Base-by-base conservation (phyloP, 345 rosid species). In the Luvunga scandens region DNA sequence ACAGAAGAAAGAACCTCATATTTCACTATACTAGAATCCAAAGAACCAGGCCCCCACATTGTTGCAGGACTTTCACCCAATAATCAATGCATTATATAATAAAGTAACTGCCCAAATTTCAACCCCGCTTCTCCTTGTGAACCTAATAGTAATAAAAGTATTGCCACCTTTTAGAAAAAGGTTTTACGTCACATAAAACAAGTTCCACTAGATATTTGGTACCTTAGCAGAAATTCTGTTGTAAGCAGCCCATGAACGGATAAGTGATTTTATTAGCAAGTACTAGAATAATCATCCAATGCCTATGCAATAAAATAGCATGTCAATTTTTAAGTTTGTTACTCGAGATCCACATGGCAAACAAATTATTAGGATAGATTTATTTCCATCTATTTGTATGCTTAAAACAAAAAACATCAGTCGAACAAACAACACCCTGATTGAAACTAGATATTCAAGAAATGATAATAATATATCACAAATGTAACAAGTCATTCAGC, bases 391-490 rank as follows among this genome's bases (percentile, higher is more conserved):
- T 39, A 25, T 2, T 27, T 63, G 21, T 42, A 31, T 12, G n/a
- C 30, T 30, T 30, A 63, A 31, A 31, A 22, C 10, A 48, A 24
- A 75, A 45, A 71, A 6, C 0, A 50, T 2, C 61, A 30, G 33
- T 22, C n/a, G 25, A 59, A 33, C 53, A 60, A 60, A 30, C 34
- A 7, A 39, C 60, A 69, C 36, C 34, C 4, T 31, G 39, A 36
- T 13, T 68, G 69, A 65, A 67, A 63, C 38, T 30, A 75, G 24
- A 59, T 9, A 76, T 50, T 31, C 27, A 75, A 75, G 38, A 66
- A 75, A 50, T 31, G 19, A 4, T 53, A 50, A 48, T 27, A 38
- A 48, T 33, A 38, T 53, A 68, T 64, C 62, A 75, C 28, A 39
- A 75, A 68, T 7, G 45, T 14, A 38, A 65, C 0, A 75, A 42